Evolutionary conservation across 1,284 basidiomycete species (phyloP), one percentile per base, ranked within the genome.

Genomic region (Mycosarcoma maydis): DNA sequence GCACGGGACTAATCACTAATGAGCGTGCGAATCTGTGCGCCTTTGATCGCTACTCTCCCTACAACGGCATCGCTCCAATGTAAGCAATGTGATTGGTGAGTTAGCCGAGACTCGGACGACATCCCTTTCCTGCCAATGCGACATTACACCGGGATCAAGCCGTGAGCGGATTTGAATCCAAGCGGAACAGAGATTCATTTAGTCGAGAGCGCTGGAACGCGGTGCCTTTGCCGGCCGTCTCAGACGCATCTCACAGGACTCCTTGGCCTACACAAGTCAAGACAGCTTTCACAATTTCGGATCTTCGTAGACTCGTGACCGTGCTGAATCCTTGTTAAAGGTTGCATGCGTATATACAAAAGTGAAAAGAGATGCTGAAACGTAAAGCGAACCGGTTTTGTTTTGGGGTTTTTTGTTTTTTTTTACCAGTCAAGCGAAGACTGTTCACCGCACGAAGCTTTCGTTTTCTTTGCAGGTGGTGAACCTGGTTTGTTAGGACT

Each of bases 351-450:
- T 60, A 60, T 53, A 29, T 52, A 60, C 39, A 60, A 11, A 38
- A 36, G 6, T 14, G 13, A 22, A 22, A 22, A 27, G 17, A n/a
- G 29, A 27, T 2, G 17, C 26, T 34, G 8, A 16, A 11, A 23
- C 20, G n/a, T n/a, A n/a, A n/a, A n/a, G n/a, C n/a, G n/a, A n/a
- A n/a, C n/a, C n/a, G n/a, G n/a, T n/a, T n/a, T n/a, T n/a, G n/a
- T n/a, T n/a, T n/a, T n/a, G n/a, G n/a, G 43, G 16, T 7, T 16
- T 26, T 14, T 27, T 13, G 34, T 37, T 47, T 37, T 24, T 13
- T 36, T 37, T 47, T 41, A 67, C 68, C 62, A 72, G 33, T 72
- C 68, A 16, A 72, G 62, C 30, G 58, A 45, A 4, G 44, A 61
- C 8, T 32, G 50, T 24, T 61, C 50, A 14, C 64, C 68, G 48